These are phyloP conservation scores for Pythium apleroticum DNA, from an alignment of 352 stramenopile genomes.

Conservation along the genomic window DNA sequence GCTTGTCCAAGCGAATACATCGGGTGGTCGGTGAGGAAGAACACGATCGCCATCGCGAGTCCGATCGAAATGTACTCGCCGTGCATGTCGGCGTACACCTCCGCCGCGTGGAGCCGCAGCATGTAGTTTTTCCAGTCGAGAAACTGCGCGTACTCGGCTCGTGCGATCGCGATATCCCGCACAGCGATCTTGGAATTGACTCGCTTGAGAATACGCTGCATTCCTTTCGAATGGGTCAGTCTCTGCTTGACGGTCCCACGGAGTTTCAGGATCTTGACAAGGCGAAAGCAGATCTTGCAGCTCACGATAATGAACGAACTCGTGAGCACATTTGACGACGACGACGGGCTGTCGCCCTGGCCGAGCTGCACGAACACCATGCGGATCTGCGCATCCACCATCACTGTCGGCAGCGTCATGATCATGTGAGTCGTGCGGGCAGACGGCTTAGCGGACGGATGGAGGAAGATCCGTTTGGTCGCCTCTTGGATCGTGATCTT, in stretches of 20 bases:
- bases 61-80: constrained; percentile 50
- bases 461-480: constrained; percentile 30
- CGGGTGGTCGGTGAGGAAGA: constrained; percentile 28
- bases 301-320: constrained; percentile 29
- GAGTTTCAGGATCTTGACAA: constrained; percentile 35
- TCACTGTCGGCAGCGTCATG: constrained; percentile 35
- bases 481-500: constrained; percentile 37
- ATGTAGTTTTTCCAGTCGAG: constrained; percentile 42
- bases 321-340: constrained; percentile 15
- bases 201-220: constrained; percentile 33
- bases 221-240: constrained; percentile 27
- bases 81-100: constrained; percentile 49
- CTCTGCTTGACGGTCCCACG: constrained; percentile 26
- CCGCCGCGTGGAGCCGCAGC: constrained; percentile 35
- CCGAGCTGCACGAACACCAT: constrained; percentile 38
- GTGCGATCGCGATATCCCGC: constrained; percentile 24
- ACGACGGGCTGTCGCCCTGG: constrained; percentile 10
- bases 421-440: constrained; percentile 26
- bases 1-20: constrained; percentile 22
- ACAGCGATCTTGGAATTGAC: constrained; percentile 36
- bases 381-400: constrained; percentile 36
- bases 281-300: constrained; percentile 36
- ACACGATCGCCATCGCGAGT: constrained; percentile 28
- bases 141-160: constrained; percentile 36
- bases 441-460: constrained; percentile 21